These are phyloP conservation scores for Limnomonas spitsbergensis DNA, from an alignment of 139 green algal species.

Conservation along the genomic window DNA sequence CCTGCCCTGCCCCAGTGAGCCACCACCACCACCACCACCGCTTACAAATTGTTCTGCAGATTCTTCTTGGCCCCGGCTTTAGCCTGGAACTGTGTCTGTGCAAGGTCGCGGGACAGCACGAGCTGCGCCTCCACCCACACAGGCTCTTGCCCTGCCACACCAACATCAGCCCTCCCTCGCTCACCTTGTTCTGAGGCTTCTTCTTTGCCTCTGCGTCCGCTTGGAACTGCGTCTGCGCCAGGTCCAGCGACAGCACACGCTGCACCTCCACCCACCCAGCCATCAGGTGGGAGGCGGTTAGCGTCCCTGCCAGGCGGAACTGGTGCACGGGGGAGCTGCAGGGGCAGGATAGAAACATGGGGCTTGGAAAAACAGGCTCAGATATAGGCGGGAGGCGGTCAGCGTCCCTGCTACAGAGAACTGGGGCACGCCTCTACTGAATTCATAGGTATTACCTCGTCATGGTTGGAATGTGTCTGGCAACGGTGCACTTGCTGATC, in stretches of 20 bases:
- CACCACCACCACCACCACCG: no score
- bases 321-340: conserved; percentile 14
- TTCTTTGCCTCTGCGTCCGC: conserved; percentile 17
- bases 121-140: conserved; percentile 12
- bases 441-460: background rate
- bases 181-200: conserved; percentile 8
- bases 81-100: background rate
- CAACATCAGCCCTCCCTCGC: no score
- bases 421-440: background rate
- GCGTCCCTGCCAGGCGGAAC: conserved; percentile 23
- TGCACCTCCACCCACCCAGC: conserved; percentile 1
- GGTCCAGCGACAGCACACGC: background rate
- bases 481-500: background rate
- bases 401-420: background rate
- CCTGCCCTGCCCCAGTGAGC: no score
- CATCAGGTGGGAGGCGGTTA: conserved; percentile 16
- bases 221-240: conserved; percentile 3
- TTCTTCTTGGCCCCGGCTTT: conserved; percentile 18
- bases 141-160: no score
- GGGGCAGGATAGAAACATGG: background rate
- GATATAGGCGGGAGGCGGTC: background rate
- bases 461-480: background rate
- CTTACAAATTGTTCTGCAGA: conserved; percentile 4
- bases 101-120: background rate
- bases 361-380: background rate